These are phyloP conservation scores for Colletotrichum gigasporum DNA, from an alignment of 2,329 filamentous ascomycete species.

Conservation along the genomic window DNA sequence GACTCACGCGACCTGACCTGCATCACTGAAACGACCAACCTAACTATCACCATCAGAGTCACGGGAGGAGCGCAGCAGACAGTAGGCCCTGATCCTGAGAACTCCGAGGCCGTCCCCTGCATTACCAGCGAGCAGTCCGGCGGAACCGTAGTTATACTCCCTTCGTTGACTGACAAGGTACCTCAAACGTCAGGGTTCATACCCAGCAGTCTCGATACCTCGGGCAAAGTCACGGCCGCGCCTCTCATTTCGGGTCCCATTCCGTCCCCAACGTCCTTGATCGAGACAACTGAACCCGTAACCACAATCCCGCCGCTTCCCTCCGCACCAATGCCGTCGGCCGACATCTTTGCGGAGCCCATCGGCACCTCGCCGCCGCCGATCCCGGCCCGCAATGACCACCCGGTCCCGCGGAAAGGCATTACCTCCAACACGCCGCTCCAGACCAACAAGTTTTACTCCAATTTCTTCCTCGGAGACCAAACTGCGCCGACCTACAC, in stretches of 20 bases:
- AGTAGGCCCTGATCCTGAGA: background rate
- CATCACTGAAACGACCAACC: conserved; percentile 24
- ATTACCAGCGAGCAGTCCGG: conserved; percentile 37
- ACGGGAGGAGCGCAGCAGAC: conserved; percentile 19
- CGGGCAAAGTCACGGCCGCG: conserved; percentile 33
- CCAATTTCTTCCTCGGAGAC: conserved; percentile 80
- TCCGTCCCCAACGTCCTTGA: conserved; percentile 46
- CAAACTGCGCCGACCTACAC: conserved; percentile 78
- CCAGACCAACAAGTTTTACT: conserved; percentile 83
- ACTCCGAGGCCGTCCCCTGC: conserved; percentile 36
- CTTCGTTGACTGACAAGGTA: conserved; percentile 38
- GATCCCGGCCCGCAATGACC: conserved; percentile 60
- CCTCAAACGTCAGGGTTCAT: conserved; percentile 44
- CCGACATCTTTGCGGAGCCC: conserved; percentile 65
- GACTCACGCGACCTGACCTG: conserved; percentile 21
- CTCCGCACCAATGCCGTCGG: conserved; percentile 37
- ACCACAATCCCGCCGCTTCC: background rate
- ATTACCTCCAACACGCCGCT: conserved; percentile 61
- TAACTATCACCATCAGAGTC: conserved; percentile 19
- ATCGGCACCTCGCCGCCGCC: conserved; percentile 63
- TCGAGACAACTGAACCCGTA: conserved; percentile 31
- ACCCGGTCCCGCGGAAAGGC: conserved; percentile 66
- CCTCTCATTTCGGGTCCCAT: conserved; percentile 44
- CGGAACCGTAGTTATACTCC: conserved; percentile 40
- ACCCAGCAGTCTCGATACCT: conserved; percentile 33